Evolutionary conservation across 345 rosid species (phyloP), one percentile per base, ranked within the genome.

Genomic region (Cardamine chenopodiifolia): DNA sequence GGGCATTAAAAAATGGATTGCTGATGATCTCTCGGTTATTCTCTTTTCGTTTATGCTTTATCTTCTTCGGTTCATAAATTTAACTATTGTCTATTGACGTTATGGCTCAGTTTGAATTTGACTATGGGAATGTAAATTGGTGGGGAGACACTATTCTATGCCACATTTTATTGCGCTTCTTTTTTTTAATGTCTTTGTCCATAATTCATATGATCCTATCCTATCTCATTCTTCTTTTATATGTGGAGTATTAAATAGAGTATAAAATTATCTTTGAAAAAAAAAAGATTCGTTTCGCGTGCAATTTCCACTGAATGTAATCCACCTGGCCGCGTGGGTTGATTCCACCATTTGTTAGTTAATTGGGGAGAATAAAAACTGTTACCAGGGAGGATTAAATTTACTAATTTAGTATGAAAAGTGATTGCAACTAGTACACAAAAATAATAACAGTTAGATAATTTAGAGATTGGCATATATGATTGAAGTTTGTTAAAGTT

Each of bases 111-210:
- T 64, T 70, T 56, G 37, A 17, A 35, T 77, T 70, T 77, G 45
- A 56, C 26, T 70, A 13, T 71, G 62, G 72, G 77, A 71, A 37
- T 77, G 80, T 77, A 77, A 64, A 71, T 71, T 57, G 66, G 61
- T 63, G 61, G 66, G 54, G 25, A 57, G 37, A 37, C 68, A 32
- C 49, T 19, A 28, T 42, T 75, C 23, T 68, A 19, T 67, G 68
- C 62, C 54, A 7, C 25, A 44, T 29, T 69, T 29, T 42, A 53
- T 44, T 44, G 37, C 50, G 47, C 48, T 32, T 20, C 9, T 19
- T 42, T n/a, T 45, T 42, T 28, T 19, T 0, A 3, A 4, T 49
- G 40, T 26, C 1, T 48, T 20, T 26, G 68, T 26, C 35, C 66
- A 35, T 74, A 29, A 37, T 54, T 22, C 18, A 8, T 50, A 23